Base-by-base conservation (phyloP, 305 asterid genomes). In the Rubia peregrina region DNA sequence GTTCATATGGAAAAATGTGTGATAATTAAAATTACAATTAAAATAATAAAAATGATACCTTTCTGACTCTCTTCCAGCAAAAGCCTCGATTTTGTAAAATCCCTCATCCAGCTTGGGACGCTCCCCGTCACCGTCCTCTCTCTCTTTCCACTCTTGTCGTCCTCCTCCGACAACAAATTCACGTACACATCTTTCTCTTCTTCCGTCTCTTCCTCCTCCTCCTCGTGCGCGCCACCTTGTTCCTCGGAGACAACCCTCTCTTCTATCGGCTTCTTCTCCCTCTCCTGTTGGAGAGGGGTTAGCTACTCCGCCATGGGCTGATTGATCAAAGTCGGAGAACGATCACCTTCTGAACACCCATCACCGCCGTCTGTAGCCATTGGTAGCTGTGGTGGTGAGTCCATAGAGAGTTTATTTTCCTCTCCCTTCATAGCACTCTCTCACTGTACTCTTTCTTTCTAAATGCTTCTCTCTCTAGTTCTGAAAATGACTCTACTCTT, bases 21-120 rank as follows among this genome's bases (percentile, higher is more conserved):
- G 42, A n/a, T n/a, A n/a, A 67, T 4, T 36, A 2, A 40, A 6
- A 67, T 13, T 24, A 46, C 21, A 0, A 43, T 0, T 3, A 26
- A 48, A 48, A 48, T 0, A 10, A 22, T 1, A 26, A 67, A 69
- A 36, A 4, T 10, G 11, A 0, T 38, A 80, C 86, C 97, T 87
- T 92, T 38, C 96, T 80, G 5, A 86, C 81, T 64, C 96, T 90
- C 80, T 85, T 92, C 68, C 88, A 80, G 74, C 96, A 85, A 0
- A 92, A 93, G 73, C 88, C 76, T 92, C 96, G 74, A 92, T 84
- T 80, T 92, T 97, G 59, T 81, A 92, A 79, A 73, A 92, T 4
- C 98, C 98, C 71, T 89, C 97, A 26, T 95, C 98, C 11, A 92
- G 97, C 82, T 85, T 90, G 42, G 86, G 73, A 78, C 84, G 80